phyloP scores from a whole-genome alignment of 1,139 yeast species.

The Sporopachydermia cereana region DNA sequence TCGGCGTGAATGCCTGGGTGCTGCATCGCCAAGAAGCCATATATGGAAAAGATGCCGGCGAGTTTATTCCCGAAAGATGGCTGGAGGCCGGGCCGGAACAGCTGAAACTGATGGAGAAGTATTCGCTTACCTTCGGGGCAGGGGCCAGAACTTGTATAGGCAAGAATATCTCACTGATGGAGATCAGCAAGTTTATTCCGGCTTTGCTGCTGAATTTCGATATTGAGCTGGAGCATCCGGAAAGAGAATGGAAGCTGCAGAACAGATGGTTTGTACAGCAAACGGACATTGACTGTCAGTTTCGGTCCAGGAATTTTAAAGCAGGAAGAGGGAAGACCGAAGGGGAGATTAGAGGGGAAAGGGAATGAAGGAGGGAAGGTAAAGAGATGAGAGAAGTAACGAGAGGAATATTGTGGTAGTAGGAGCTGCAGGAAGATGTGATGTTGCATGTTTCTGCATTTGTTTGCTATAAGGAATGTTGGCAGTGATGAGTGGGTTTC shows the following conservation, averaged over 20 bases:
- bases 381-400: too few relatives aligned
- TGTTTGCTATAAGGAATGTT: too few relatives aligned
- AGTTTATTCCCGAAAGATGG: neutral
- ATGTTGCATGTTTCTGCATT: too few relatives aligned
- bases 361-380: too few relatives aligned
- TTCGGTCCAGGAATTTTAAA: neutral
- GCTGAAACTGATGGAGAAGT: neutral
- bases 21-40: neutral
- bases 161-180: neutral
- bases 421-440: too few relatives aligned
- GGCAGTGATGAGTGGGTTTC: too few relatives aligned
- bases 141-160: neutral
- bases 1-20: neutral
- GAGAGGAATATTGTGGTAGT: too few relatives aligned
- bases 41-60: neutral
- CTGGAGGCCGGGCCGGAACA: neutral
- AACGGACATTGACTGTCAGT: neutral
- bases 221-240: neutral
- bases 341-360: too few relatives aligned
- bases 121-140: neutral
- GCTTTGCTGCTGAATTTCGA: neutral
- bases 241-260: neutral
- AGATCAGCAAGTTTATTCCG: neutral
- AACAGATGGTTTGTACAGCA: neutral
- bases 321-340: too few relatives aligned